Evolutionary conservation across 139 green algal genomes (phyloP).

Genomic region (Spirogloea muscicola): DNA sequence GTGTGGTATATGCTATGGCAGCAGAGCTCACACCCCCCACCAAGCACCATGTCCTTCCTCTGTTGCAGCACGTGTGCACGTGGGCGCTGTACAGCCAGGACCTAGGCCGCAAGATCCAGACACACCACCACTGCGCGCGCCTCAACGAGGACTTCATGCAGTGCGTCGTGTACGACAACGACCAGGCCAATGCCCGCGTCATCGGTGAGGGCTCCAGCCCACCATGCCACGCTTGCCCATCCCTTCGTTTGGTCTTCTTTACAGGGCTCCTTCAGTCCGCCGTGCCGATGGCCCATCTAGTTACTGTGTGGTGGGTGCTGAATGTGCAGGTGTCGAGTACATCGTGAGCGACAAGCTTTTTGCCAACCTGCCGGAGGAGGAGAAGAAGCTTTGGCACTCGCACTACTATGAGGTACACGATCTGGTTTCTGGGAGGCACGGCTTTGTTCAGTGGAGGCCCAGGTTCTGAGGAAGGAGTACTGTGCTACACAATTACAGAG

Average conservation of each 20-base stretch:
- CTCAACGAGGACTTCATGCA: constrained; percentile 44
- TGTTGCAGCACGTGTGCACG: constrained; percentile 34
- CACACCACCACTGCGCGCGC: constrained; percentile 11
- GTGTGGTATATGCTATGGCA: background rate
- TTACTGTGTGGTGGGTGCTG: no score
- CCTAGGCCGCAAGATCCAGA: constrained; percentile 32
- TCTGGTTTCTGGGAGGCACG: no score
- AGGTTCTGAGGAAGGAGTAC: no score
- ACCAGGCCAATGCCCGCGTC: constrained; percentile 20
- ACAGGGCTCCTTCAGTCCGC: no score
- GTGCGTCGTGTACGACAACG: constrained; percentile 32
- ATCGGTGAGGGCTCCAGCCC: no score
- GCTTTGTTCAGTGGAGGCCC: no score
- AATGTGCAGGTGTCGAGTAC: constrained; percentile 40
- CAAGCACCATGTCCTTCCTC: background rate
- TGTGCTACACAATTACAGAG: no score
- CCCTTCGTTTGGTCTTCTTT: no score
- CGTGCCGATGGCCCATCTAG: no score
- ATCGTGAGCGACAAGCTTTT: constrained; percentile 26
- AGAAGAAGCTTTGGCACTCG: constrained; percentile 49
- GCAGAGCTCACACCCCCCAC: background rate
- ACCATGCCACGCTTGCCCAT: no score
- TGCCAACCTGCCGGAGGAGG: constrained; percentile 30
- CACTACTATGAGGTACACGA: constrained; percentile 40
- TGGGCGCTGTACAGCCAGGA: constrained; percentile 35